Percentiles rank a stretch among this genome's conserved stretches.
phyloP scores from a whole-genome alignment of 768 basidiomycete genomes.

The Tricholoma sp. region DNA sequence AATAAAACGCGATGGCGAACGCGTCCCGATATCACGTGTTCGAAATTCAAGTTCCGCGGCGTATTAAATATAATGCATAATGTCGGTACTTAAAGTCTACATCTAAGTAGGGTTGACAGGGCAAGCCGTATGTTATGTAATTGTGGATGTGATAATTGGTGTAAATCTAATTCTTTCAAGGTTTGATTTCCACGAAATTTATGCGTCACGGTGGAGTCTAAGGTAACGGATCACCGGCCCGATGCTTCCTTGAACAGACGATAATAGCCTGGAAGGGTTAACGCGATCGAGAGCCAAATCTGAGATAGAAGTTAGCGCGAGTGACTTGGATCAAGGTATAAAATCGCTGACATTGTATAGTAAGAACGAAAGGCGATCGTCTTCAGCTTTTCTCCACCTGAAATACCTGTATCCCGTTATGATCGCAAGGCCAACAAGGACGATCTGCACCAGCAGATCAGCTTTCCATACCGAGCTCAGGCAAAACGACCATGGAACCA shows the following conservation, averaged over 20 bases:
- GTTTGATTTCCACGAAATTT: too few species aligned
- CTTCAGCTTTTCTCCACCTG: not conserved
- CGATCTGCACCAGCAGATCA: not conserved
- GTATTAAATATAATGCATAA: too few species aligned
- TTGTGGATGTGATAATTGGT: too few species aligned
- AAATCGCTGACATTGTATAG: not conserved
- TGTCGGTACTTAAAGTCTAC: too few species aligned
- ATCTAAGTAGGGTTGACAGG: too few species aligned
- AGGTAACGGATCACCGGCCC: not conserved
- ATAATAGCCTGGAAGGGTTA: not conserved
- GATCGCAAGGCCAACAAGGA: not conserved
- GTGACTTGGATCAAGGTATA: too few species aligned
- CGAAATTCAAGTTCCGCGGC: not conserved
- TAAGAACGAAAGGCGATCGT: not conserved
- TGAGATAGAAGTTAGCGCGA: not conserved
- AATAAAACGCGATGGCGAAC: not conserved
- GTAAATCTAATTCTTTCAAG: too few species aligned
- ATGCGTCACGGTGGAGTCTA: too few species aligned
- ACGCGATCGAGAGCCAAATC: not conserved
- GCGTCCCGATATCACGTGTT: not conserved
- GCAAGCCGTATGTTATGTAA: too few species aligned
- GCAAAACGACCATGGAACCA: constrained; percentile 1
- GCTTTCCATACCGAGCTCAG: constrained; percentile 1
- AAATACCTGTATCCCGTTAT: not conserved
- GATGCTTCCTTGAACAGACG: not conserved